phyloP scores from a whole-genome alignment of 768 basidiomycete species.

The Mycena vitilis region DNA sequence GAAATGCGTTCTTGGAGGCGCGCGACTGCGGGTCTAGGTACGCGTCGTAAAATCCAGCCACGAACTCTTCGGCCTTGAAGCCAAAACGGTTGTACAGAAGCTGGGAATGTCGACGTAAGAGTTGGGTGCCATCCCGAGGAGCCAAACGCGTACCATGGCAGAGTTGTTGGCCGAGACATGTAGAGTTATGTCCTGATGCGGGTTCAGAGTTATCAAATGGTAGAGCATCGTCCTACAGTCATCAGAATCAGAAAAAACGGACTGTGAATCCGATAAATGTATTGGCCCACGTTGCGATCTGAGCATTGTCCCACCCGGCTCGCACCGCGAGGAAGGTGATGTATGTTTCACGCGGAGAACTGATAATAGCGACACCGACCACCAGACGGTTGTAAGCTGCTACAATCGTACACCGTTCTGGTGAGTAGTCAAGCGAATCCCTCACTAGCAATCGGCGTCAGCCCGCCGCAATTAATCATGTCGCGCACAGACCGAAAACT shows the following conservation, averaged over 20 bases:
- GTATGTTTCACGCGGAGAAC: conserved; percentile 84
- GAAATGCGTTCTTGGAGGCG: conserved; percentile 84
- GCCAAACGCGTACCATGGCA: conserved; percentile 68
- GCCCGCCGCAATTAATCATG: conserved; percentile 21
- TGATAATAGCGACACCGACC: conserved; percentile 79
- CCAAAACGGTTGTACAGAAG: conserved; percentile 88
- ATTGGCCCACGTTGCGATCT: conserved; percentile 76
- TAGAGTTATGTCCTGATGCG: conserved; percentile 80
- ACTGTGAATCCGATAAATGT: background rate
- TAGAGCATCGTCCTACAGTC: conserved; percentile 76
- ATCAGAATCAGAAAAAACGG: conserved; percentile 11
- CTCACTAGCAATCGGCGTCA: conserved; percentile 58
- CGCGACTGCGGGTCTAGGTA: conserved; percentile 79
- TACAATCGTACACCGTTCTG: conserved; percentile 81
- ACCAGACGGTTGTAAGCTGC: conserved; percentile 79
- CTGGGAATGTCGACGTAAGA: conserved; percentile 47
- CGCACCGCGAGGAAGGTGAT: conserved; percentile 86
- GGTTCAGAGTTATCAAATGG: conserved; percentile 78
- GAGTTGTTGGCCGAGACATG: conserved; percentile 87
- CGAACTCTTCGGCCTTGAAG: conserved; percentile 88
- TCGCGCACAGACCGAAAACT: conserved; percentile 30
- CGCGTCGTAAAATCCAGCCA: conserved; percentile 83
- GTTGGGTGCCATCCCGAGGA: background rate
- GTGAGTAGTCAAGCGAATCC: conserved; percentile 74
- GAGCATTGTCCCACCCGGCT: conserved; percentile 83